Evolutionary conservation across 169 alveolate species (phyloP).

Genomic region (Plasmodium cynomolgi): DNA sequence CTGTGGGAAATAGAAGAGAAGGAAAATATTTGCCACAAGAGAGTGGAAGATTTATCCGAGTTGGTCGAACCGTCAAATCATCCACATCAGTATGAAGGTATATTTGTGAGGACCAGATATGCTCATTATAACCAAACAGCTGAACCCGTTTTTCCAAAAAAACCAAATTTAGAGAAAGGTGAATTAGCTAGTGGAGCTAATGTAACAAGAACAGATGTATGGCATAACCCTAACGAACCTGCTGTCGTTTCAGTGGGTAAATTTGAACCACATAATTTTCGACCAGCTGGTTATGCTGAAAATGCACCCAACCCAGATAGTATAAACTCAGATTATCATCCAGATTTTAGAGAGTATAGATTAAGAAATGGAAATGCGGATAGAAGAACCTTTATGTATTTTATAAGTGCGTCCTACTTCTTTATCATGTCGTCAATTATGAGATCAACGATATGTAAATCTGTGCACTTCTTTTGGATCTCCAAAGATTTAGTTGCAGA

Average conservation of each 20-base stretch:
- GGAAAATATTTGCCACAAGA: slow-evolving; percentile 75
- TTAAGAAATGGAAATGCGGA: slow-evolving; percentile 87
- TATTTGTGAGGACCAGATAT: slow-evolving; percentile 82
- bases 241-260: slow-evolving; percentile 89
- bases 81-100: slow-evolving; percentile 86
- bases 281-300: slow-evolving; percentile 90
- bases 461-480: slow-evolving; percentile 88
- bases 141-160: slow-evolving; percentile 90
- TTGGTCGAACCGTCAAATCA: slow-evolving; percentile 85
- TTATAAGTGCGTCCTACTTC: slow-evolving; percentile 84
- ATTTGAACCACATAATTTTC: slow-evolving; percentile 89
- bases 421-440: slow-evolving; percentile 85
- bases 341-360: slow-evolving; percentile 90
- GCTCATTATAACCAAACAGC: slow-evolving; percentile 89
- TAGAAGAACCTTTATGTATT: slow-evolving; percentile 87
- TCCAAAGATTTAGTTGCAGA: slow-evolving; percentile 85
- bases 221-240: slow-evolving; percentile 90
- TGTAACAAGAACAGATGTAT: slow-evolving; percentile 89
- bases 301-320: slow-evolving; percentile 89
- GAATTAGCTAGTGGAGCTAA: slow-evolving; percentile 91
- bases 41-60: slow-evolving; percentile 77
- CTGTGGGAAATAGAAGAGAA: slow-evolving; percentile 86
- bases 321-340: slow-evolving; percentile 85
- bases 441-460: slow-evolving; percentile 85
- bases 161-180: slow-evolving; percentile 88